Percentiles rank a stretch among this genome's conserved stretches.
Conservation (phyloP, 768 basidiomycete species). For the Russula sp. region DNA sequence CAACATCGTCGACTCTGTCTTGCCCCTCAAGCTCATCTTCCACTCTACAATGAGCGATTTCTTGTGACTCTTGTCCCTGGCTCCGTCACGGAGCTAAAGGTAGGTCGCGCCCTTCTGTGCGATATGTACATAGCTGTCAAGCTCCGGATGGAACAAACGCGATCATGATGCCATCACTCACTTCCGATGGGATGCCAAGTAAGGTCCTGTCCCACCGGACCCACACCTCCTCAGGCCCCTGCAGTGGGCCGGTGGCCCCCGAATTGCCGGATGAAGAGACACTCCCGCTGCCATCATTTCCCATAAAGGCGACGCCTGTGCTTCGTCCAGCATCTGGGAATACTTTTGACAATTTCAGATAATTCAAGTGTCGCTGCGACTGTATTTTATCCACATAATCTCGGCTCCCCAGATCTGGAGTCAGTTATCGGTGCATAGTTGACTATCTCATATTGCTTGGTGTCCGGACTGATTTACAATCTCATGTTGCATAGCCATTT, state of each 20-base stretch:
- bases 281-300: neutral
- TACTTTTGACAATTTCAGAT: no score
- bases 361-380: no score
- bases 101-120: constrained; percentile 6
- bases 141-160: constrained; percentile 24
- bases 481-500: no score
- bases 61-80: constrained; percentile 2
- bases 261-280: constrained; percentile 4
- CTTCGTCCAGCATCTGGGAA: neutral
- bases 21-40: constrained; percentile 53
- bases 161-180: constrained; percentile 19
- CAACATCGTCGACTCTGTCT: constrained; percentile 64
- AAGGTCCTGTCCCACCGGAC: constrained; percentile 18
- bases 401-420: no score
- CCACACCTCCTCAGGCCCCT: constrained; percentile 22
- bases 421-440: no score
- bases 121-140: constrained; percentile 18
- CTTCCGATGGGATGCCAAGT: constrained; percentile 19
- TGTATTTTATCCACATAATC: no score
- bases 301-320: neutral
- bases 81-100: constrained; percentile 2
- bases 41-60: constrained; percentile 9
- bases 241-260: neutral
- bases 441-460: no score
- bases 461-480: no score